These are phyloP conservation scores for Dalechampia spathulata DNA, from an alignment of 441 rosid genomes.

Conservation along the genomic window DNA sequence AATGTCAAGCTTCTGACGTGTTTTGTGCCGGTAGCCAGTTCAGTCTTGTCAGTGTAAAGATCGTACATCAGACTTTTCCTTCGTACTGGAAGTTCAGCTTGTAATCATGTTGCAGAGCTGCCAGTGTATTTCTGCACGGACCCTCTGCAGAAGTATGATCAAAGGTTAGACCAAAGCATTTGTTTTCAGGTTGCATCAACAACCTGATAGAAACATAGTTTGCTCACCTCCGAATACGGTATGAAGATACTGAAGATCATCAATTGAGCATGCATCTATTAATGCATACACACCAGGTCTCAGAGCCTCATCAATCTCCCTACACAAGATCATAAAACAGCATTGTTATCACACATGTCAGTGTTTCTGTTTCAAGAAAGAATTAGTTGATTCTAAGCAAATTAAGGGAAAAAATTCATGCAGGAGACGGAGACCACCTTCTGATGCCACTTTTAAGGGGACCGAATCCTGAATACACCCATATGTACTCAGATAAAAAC, in stretches of 20 bases:
- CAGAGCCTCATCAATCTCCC: conserved; percentile 86
- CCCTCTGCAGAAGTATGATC: conserved; percentile 57
- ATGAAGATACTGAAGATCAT: conserved; percentile 82
- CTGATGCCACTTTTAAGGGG: conserved; percentile 61
- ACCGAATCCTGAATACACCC: conserved; percentile 71
- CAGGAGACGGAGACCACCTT: conserved; percentile 35
- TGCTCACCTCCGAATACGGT: conserved; percentile 73
- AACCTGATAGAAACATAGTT: neutral
- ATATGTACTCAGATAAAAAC: conserved; percentile 69
- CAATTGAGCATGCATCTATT: conserved; percentile 71
- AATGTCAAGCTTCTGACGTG: neutral
- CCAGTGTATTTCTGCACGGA: conserved; percentile 78
- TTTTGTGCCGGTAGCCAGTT: neutral
- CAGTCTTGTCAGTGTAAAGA: neutral
- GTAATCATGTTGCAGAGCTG: conserved; percentile 72
- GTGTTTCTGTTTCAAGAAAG: conserved; percentile 4
- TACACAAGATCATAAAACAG: conserved; percentile 26
- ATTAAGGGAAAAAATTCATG: neutral
- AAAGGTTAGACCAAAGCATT: conserved; percentile 14
- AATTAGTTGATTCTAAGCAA: neutral
- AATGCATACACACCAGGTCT: conserved; percentile 85
- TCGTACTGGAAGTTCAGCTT: conserved; percentile 66
- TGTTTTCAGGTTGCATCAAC: neutral
- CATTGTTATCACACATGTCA: neutral
- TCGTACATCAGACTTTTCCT: conserved; percentile 65